Percentiles rank a stretch among this genome's conserved stretches.
Evolutionary conservation across 495 filamentous ascomycete species (phyloP).

Genomic region (Amniculicola lignicola): DNA sequence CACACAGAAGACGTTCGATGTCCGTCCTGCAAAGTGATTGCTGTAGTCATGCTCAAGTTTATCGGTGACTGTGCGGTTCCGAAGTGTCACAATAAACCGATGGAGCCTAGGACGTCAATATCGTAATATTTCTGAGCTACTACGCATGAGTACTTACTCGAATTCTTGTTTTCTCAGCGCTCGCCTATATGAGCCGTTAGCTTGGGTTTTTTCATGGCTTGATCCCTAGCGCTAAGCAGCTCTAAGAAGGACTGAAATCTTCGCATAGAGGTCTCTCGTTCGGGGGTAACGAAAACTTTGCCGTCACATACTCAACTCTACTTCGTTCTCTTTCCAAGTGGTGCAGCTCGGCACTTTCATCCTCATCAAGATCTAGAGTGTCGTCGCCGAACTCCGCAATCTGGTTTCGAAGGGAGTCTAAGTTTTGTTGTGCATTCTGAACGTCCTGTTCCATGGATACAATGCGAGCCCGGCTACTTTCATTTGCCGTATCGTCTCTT

Average conservation of each 20-base stretch:
- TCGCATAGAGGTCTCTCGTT: no score
- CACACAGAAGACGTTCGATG: constrained; percentile 41
- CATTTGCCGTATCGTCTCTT: constrained; percentile 28
- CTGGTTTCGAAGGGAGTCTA: background rate
- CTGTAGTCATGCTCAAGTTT: constrained; percentile 33
- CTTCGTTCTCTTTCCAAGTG: background rate
- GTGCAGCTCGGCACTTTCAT: background rate
- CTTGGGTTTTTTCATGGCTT: no score
- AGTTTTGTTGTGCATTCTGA: background rate
- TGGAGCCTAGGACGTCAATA: no score
- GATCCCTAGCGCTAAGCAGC: background rate
- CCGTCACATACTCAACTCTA: constrained; percentile 1
- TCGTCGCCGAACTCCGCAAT: constrained; percentile 8
- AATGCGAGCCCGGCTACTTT: constrained; percentile 23
- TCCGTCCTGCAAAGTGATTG: constrained; percentile 18
- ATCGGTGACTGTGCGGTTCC: constrained; percentile 37
- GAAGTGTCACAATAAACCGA: constrained; percentile 36
- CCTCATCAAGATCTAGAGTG: background rate
- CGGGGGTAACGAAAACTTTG: background rate
- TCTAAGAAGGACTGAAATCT: no score
- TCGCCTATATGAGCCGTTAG: background rate
- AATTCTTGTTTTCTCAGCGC: constrained; percentile 1
- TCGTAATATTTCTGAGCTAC: background rate
- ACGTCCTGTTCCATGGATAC: background rate
- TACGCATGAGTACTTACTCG: constrained; percentile 9